Evolutionary conservation across 192 early-diverging fungal genomes (phyloP), one percentile per base, ranked within the genome.

Genomic region (Linnemannia schmuckeri): DNA sequence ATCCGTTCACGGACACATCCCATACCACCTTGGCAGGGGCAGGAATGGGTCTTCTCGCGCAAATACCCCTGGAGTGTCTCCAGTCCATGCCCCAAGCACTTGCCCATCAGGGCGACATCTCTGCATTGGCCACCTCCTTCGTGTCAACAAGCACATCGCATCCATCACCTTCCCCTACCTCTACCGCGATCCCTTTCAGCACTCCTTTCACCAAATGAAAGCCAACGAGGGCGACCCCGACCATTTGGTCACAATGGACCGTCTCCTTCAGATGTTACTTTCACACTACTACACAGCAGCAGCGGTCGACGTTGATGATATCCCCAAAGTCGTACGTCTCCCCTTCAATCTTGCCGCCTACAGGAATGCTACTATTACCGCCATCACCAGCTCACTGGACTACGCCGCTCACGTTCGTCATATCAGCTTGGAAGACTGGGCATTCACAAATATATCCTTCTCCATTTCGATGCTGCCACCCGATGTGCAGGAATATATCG

Each of bases 121-220:
- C 40, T 27, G 27, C 70, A 27, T 42, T 44, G 8, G 70, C 70
- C 70, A 72, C 70, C 70, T 72, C 40, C 70, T 41, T 3, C 70
- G 38, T 3, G 70, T 42, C 70, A 72, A 41, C 70, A 72, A 40
- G 35, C 22, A 72, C n/a, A 41, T 72, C 6, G 22, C 35, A 37
- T n/a, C 42, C 70, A 22, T 42, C 40, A 41, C 70, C 41, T 41
- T 72, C 13, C 24, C 38, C 37, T 72, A 42, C 38, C 38, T 72
- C 40, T 72, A 72, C 24, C 12, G 42, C 24, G 27, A 72, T 5
- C 70, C 41, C 40, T 42, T 72, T 22, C 41, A 12, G 27, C n/a
- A 27, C 8, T 27, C 55, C 55, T 57, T 27, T 57, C 55, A 57
- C n/a, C 6, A 27, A 8, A 8, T 24, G 55, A 27, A 57, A n/a